A percentile compares a stretch with the other conserved stretches of the same genome.
phyloP scores from a whole-genome alignment of 1,139 yeast genomes.

The Nadsonia starkeyi-henricii region DNA sequence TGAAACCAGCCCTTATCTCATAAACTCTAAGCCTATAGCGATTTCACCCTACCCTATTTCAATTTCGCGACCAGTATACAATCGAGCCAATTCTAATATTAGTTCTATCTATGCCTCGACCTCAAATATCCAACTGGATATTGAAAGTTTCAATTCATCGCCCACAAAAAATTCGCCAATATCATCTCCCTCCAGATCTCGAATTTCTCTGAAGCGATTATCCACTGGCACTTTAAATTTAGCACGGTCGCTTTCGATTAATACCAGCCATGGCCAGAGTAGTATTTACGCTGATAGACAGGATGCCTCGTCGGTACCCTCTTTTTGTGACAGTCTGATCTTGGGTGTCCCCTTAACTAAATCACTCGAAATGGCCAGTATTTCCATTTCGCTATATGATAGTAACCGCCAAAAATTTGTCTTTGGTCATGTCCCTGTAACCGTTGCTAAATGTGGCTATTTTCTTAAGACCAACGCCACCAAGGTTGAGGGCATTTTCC shows the following conservation, averaged over 20 bases:
- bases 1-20: no score
- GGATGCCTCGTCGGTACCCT: constrained; percentile 1
- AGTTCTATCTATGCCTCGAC: no score
- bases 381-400: constrained; percentile 49
- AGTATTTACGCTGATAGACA: constrained; percentile 2
- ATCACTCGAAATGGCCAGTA: constrained; percentile 61
- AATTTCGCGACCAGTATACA: no score
- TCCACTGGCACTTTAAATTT: constrained; percentile 16
- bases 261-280: constrained; percentile 1
- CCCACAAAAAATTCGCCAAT: not conserved
- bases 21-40: no score
- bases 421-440: constrained; percentile 70
- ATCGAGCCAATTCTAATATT: no score
- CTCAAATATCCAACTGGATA: no score
- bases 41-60: no score
- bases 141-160: not conserved
- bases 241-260: constrained; percentile 1
- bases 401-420: constrained; percentile 40
- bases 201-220: constrained; percentile 19
- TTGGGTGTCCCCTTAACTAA: constrained; percentile 71
- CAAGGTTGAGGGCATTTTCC: constrained; percentile 74
- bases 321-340: constrained; percentile 28
- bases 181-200: constrained; percentile 12
- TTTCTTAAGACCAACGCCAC: constrained; percentile 53
- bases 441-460: constrained; percentile 89